phyloP scores from a whole-genome alignment of 441 rosid genomes.

The Capsella rubella region DNA sequence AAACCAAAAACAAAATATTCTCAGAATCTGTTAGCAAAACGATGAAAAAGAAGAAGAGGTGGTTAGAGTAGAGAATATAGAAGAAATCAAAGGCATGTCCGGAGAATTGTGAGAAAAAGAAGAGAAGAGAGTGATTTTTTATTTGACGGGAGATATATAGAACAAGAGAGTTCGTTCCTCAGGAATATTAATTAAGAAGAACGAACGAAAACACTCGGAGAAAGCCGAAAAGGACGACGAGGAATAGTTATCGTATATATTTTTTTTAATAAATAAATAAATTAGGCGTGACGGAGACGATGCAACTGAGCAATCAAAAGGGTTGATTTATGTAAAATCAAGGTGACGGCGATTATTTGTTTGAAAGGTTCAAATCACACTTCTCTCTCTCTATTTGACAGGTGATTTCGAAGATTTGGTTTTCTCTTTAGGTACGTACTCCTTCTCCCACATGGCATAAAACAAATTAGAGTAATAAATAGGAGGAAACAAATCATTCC shows the following conservation, averaged over 20 bases:
- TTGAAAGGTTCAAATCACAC: conserved; percentile 17
- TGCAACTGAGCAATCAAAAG: conserved; percentile 20
- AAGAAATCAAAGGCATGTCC: conserved; percentile 31
- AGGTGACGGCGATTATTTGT: conserved; percentile 31
- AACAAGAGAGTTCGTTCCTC: neutral
- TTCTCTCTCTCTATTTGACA: neutral
- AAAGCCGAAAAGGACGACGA: conserved; percentile 25
- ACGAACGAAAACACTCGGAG: conserved; percentile 6
- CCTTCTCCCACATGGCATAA: too few relatives aligned
- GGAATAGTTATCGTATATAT: neutral
- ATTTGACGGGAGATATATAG: conserved; percentile 29
- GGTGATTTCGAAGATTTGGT: neutral
- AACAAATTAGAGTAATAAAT: too few relatives aligned
- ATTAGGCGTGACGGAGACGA: conserved; percentile 36
- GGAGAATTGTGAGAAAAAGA: conserved; percentile 1
- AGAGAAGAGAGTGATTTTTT: conserved; percentile 18
- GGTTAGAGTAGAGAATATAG: neutral
- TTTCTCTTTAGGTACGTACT: too few relatives aligned
- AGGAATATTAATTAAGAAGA: conserved; percentile 1
- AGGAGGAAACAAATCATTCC: too few relatives aligned
- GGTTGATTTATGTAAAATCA: neutral
- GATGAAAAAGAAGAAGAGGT: neutral
- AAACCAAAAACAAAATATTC: neutral
- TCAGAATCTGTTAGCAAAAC: neutral
- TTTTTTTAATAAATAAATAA: neutral